Base-by-base conservation (phyloP, 2,329 filamentous ascomycete genomes). In the Albophoma yamanashiensis region DNA sequence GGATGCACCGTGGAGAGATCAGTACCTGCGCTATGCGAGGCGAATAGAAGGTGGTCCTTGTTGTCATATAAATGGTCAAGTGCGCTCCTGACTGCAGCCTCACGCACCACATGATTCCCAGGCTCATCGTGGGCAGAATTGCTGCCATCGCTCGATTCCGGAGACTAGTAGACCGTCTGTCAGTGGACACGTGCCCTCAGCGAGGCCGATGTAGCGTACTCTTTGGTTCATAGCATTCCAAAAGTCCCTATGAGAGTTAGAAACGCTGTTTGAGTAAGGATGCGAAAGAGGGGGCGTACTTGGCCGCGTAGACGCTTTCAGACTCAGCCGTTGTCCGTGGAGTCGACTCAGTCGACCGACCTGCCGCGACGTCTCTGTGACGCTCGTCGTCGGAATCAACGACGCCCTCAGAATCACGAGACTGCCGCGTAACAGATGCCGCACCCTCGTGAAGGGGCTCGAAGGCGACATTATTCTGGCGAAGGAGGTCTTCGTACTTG, bases 401-500 rank as follows among this genome's bases (percentile, higher is more conserved):
- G 45, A n/a, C 2, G 15, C 25, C 56, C 0, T 57, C 58, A 12
- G 45, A 57, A 1, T 52, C 58, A 43, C 42, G 1, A 22, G 62
- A 25, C 12, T 57, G 45, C 43, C 61, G 27, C n/a, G 60, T 11
- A 20, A 6, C 47, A 11, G 31, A 47, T 27, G 43, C 58, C 1
- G 59, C 42, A 1, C 64, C 61, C 9, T 62, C 65, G 40, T 73
- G 73, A 0, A 78, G 65, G 0, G 75, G 71, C 34, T 86, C 78
- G 63, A 88, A 87, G 0, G 70, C 62, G 60, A 88, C 76, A 40
- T 80, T 76, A 61, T 87, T 77, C 62, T 80, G 70, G 15, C 74
- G 76, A 8, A 88, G 77, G 36, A 88, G 68, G 15, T 70, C 69
- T 67, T 88, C 85, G 62, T 87, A 88, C 0, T 75, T 69, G 15